Percentiles rank a stretch among this genome's conserved stretches.
Conservation (phyloP, 495 filamentous ascomycete genomes). For the Aspergillus olivimuriae region DNA sequence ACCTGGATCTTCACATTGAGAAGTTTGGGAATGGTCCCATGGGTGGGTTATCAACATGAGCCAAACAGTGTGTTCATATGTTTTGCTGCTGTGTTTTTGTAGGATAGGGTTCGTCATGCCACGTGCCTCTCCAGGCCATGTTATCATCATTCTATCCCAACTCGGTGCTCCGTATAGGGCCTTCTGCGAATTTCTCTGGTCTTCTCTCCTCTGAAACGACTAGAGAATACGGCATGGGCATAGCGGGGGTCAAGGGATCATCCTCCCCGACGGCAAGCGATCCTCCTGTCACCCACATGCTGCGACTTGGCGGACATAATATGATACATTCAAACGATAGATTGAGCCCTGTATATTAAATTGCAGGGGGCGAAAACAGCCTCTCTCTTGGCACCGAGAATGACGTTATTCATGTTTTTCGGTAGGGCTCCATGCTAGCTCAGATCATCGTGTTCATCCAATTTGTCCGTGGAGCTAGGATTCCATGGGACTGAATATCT, state of each 20-base stretch:
- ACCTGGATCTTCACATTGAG: too few species aligned
- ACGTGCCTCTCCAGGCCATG: not conserved
- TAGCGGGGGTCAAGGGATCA: not conserved
- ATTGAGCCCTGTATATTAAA: not conserved
- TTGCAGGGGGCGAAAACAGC: constrained; percentile 2
- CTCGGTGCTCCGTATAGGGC: too few species aligned
- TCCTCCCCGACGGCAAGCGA: not conserved
- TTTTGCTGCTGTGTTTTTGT: not conserved
- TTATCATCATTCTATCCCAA: not conserved
- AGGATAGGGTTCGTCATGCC: not conserved
- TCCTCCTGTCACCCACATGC: not conserved
- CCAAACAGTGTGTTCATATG: too few species aligned
- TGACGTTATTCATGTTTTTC: not conserved
- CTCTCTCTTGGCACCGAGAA: constrained; percentile 5
- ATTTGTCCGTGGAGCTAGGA: too few species aligned
- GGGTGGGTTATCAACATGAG: too few species aligned
- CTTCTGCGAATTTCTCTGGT: not conserved
- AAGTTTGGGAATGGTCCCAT: not conserved
- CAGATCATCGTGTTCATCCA: not conserved
- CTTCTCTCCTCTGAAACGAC: not conserved
- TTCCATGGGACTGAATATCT: too few species aligned
- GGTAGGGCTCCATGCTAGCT: not conserved
- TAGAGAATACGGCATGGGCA: too few species aligned
- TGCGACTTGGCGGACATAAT: not conserved
- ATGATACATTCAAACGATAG: not conserved